These are phyloP conservation scores for Malus orientalis DNA, from an alignment of 306 rosid genomes.

Conservation along the genomic window DNA sequence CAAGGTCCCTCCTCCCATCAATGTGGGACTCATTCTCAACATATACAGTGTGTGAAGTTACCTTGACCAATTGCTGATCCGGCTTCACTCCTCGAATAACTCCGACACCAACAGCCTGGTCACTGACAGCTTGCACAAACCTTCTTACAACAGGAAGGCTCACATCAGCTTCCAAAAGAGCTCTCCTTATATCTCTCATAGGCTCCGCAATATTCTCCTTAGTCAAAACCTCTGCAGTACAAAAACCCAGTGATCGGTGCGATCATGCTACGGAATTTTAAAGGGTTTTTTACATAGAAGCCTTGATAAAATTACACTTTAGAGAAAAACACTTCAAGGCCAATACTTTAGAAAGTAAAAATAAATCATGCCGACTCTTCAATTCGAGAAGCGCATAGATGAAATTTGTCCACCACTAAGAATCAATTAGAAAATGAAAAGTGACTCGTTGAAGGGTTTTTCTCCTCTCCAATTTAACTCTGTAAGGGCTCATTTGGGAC, in stretches of 20 bases:
- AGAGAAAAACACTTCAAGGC: too few relatives aligned
- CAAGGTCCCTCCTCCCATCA: too few relatives aligned
- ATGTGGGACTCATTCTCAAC: too few relatives aligned
- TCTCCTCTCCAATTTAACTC: background rate
- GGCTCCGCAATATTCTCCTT: conserved; percentile 95
- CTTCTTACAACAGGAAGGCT: conserved; percentile 99
- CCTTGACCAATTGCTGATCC: conserved; percentile 97
- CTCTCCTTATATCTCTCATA: conserved; percentile 93
- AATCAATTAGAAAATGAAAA: background rate
- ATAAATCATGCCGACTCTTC: background rate
- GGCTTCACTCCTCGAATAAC: conserved; percentile 82
- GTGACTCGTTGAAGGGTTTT: background rate
- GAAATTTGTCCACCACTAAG: background rate
- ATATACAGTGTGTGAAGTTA: background rate
- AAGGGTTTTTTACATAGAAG: too few relatives aligned
- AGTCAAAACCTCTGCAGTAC: conserved; percentile 77
- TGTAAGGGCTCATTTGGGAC: background rate
- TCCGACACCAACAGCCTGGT: conserved; percentile 92
- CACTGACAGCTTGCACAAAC: conserved; percentile 85
- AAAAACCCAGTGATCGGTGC: background rate
- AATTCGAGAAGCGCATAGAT: background rate
- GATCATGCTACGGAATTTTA: background rate
- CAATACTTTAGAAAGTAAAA: too few relatives aligned
- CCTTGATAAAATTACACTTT: too few relatives aligned
- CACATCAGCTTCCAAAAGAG: conserved; percentile 98